These are phyloP conservation scores for Cantharellus anzutake DNA, from an alignment of 768 basidiomycete species.

Conservation along the genomic window DNA sequence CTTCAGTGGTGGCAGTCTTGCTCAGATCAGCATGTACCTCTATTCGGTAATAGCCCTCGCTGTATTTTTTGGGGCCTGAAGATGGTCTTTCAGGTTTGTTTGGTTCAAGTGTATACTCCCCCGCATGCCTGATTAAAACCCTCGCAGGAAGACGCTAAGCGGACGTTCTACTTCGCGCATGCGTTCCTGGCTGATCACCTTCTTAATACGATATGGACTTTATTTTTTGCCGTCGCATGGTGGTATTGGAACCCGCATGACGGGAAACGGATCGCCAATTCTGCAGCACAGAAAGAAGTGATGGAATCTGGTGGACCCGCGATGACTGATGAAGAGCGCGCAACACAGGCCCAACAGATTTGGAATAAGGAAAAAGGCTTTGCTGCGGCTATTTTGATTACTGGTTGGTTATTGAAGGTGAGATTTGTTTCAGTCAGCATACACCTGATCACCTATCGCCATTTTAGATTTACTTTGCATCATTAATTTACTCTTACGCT, in stretches of 20 bases:
- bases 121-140: no score
- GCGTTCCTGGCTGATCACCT: slow-evolving; percentile 84
- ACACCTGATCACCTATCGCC: slow-evolving; percentile 1
- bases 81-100: slow-evolving; percentile 28
- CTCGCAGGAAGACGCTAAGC: slow-evolving; percentile 65
- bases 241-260: slow-evolving; percentile 88
- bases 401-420: slow-evolving; percentile 84
- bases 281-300: slow-evolving; percentile 73
- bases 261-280: slow-evolving; percentile 61
- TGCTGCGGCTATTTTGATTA: slow-evolving; percentile 53
- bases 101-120: no score
- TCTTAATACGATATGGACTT: slow-evolving; percentile 78
- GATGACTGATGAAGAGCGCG: slow-evolving; percentile 47
- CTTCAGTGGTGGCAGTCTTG: slow-evolving; percentile 61
- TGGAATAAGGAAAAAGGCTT: slow-evolving; percentile 84
- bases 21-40: slow-evolving; percentile 80
- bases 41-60: slow-evolving; percentile 76
- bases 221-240: slow-evolving; percentile 79
- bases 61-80: slow-evolving; percentile 73
- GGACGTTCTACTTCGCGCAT: slow-evolving; percentile 79
- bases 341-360: slow-evolving; percentile 52
- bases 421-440: slow-evolving; percentile 1
- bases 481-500: slow-evolving; percentile 84
- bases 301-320: slow-evolving; percentile 30
- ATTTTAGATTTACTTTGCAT: slow-evolving; percentile 71